A percentile compares a stretch with the other conserved stretches of the same genome.
phyloP scores from a whole-genome alignment of 2,329 filamentous ascomycete species.

The Trichophaea hybrida region DNA sequence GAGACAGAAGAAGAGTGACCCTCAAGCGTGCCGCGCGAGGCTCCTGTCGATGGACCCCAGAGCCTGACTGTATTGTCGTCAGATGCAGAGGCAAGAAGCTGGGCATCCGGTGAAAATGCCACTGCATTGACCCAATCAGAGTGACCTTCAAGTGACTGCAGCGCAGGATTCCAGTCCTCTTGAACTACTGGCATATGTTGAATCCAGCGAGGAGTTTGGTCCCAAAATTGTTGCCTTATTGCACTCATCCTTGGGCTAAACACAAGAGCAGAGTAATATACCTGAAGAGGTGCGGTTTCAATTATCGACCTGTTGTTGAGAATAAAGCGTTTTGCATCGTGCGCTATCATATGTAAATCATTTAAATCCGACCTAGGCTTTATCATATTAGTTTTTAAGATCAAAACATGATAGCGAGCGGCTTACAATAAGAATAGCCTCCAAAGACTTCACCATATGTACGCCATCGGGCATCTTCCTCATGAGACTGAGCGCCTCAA shows the following conservation, averaged over 20 bases:
- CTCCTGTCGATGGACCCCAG: not conserved
- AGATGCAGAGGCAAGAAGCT: not conserved
- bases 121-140: slow-evolving; percentile 79
- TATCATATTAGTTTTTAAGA: not conserved
- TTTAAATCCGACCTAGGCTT: not conserved
- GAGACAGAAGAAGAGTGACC: slow-evolving; percentile 61
- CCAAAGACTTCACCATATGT: not conserved
- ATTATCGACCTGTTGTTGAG: too few relatives aligned
- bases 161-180: slow-evolving; percentile 37
- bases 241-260: too few relatives aligned
- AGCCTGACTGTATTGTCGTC: not conserved
- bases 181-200: not conserved
- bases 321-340: not conserved
- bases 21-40: not conserved
- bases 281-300: too few relatives aligned
- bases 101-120: slow-evolving; percentile 77
- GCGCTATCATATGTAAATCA: not conserved
- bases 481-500: slow-evolving; percentile 21
- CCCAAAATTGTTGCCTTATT: too few relatives aligned
- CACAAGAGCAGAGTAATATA: too few relatives aligned
- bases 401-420: too few relatives aligned
- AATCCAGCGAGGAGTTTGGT: too few relatives aligned
- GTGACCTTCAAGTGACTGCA: slow-evolving; percentile 87
- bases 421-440: not conserved
- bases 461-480: not conserved